These are phyloP conservation scores for Hibiscus syriacus DNA, from an alignment of 345 rosid genomes.

Conservation along the genomic window DNA sequence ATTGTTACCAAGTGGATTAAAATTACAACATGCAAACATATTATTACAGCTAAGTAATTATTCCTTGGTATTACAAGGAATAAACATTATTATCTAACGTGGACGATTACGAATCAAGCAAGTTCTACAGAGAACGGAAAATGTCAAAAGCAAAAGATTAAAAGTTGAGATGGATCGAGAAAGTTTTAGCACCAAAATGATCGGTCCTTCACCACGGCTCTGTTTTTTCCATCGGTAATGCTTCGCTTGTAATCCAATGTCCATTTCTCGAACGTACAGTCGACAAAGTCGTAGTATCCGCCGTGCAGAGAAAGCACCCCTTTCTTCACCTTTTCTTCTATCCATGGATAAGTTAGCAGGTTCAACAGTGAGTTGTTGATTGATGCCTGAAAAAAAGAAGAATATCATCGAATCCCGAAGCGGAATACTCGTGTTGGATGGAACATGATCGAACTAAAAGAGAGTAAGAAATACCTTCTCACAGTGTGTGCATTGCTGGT, in stretches of 20 bases:
- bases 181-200: slow-evolving; percentile 54
- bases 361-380: slow-evolving; percentile 60
- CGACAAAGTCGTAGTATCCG: slow-evolving; percentile 75
- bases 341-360: slow-evolving; percentile 90
- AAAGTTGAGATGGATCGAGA: background rate
- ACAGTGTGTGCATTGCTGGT: slow-evolving; percentile 80
- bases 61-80: slow-evolving; percentile 10
- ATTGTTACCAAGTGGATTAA: too few relatives aligned
- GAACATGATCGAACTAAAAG: background rate
- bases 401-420: background rate
- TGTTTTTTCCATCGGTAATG: slow-evolving; percentile 28
- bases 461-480: slow-evolving; percentile 66
- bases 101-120: slow-evolving; percentile 6
- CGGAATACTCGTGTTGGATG: background rate
- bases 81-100: slow-evolving; percentile 7
- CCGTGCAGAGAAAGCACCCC: slow-evolving; percentile 70
- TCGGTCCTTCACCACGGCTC: slow-evolving; percentile 39
- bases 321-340: slow-evolving; percentile 64
- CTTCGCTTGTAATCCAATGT: slow-evolving; percentile 58
- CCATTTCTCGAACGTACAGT: slow-evolving; percentile 96
- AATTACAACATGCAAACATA: background rate
- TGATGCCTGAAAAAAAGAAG: slow-evolving; percentile 50
- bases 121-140: background rate
- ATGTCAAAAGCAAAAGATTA: background rate
- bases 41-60: background rate